phyloP scores from a whole-genome alignment of 2,329 filamentous ascomycete species.

The Microdochium trichocladiopsis region DNA sequence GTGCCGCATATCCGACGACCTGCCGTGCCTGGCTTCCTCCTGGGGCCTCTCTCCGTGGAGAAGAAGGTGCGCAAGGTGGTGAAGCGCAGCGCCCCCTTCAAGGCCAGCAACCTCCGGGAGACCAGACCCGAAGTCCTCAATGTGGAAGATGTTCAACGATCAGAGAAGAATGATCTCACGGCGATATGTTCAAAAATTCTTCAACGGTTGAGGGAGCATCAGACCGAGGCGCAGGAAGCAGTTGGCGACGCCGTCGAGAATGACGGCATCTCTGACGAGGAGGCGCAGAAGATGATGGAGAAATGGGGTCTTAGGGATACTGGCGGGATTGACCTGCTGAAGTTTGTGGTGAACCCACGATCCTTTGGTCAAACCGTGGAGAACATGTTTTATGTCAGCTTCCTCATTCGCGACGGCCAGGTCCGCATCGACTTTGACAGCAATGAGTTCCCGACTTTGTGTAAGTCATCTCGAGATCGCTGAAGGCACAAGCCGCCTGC shows the following conservation, averaged over 20 bases:
- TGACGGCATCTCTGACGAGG: slow-evolving; percentile 21
- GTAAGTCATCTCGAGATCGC: slow-evolving; percentile 44
- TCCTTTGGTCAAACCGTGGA: slow-evolving; percentile 95
- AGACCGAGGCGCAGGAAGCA: slow-evolving; percentile 37
- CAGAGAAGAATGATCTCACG: slow-evolving; percentile 75
- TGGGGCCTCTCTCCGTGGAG: slow-evolving; percentile 83
- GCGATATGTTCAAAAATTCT: slow-evolving; percentile 72
- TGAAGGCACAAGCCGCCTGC: slow-evolving; percentile 5
- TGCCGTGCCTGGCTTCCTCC: slow-evolving; percentile 72
- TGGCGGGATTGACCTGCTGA: slow-evolving; percentile 71
- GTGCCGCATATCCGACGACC: slow-evolving; percentile 68
- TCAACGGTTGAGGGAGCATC: slow-evolving; percentile 45
- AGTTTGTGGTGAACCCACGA: slow-evolving; percentile 81
- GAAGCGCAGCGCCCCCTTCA: slow-evolving; percentile 65
- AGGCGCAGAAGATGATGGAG: slow-evolving; percentile 50
- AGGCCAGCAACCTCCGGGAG: slow-evolving; percentile 60
- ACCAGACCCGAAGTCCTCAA: slow-evolving; percentile 73
- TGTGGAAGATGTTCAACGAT: slow-evolving; percentile 64
- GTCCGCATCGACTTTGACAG: slow-evolving; percentile 69
- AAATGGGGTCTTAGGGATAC: slow-evolving; percentile 58
- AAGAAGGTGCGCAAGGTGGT: slow-evolving; percentile 69
- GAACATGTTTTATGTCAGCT: slow-evolving; percentile 95
- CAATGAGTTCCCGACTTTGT: slow-evolving; percentile 67
- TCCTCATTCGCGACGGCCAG: slow-evolving; percentile 81
- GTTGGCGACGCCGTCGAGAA: slow-evolving; percentile 33